Percentiles rank a stretch among this genome's conserved stretches.
phyloP scores from a whole-genome alignment of 2,329 filamentous ascomycete genomes.

The Ceratocystis albifundus region DNA sequence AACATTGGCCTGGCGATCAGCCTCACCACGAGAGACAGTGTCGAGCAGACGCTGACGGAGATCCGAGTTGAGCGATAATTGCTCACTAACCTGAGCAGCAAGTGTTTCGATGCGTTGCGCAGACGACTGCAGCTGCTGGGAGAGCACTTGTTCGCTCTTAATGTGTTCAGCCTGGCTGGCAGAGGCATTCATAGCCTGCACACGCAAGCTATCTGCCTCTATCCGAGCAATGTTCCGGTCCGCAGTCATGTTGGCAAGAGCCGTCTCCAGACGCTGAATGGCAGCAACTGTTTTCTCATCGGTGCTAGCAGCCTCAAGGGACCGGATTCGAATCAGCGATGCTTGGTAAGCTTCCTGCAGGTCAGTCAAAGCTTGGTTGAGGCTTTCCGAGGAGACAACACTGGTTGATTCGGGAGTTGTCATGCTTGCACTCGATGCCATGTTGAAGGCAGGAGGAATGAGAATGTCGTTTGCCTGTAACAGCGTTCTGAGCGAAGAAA shows the following conservation, averaged over 20 bases:
- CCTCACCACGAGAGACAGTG: conserved; percentile 72
- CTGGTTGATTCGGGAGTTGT: conserved; percentile 27
- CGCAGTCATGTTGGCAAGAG: conserved; percentile 55
- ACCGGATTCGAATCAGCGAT: conserved; percentile 54
- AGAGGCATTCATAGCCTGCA: conserved; percentile 48
- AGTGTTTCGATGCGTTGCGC: conserved; percentile 70
- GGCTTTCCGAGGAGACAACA: conserved; percentile 52
- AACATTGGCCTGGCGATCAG: conserved; percentile 68
- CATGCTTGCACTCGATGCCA: conserved; percentile 29
- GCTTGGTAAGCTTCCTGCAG: conserved; percentile 60
- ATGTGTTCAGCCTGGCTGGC: conserved; percentile 45
- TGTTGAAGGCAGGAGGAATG: conserved; percentile 50
- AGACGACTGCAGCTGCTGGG: conserved; percentile 59
- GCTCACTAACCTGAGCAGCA: conserved; percentile 64
- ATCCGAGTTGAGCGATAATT: conserved; percentile 64
- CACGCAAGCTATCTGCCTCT: conserved; percentile 50
- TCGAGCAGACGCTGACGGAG: conserved; percentile 66
- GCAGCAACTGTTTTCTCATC: conserved; percentile 52
- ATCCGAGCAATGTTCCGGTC: conserved; percentile 62
- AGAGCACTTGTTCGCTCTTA: conserved; percentile 51
- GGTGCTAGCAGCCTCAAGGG: conserved; percentile 43
- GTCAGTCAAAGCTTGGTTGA: conserved; percentile 63
- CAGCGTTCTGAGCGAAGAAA: conserved; percentile 64
- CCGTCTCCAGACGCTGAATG: conserved; percentile 54
- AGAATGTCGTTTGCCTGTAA: conserved; percentile 74